Base-by-base conservation (phyloP, 306 rosid species). In the Abrus precatorius region DNA sequence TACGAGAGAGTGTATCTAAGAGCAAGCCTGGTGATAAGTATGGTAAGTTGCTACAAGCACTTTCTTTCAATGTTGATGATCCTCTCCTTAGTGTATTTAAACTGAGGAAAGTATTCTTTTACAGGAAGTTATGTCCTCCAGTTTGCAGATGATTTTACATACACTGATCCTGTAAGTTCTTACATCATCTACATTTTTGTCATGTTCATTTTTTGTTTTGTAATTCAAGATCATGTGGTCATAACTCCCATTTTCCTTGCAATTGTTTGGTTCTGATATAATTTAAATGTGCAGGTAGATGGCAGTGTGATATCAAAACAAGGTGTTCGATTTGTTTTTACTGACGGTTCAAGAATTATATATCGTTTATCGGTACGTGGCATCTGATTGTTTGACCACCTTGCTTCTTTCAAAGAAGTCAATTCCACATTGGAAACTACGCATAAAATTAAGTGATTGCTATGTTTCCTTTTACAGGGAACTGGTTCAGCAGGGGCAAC, bases 401-500 rank as follows among this genome's bases (percentile, higher is more conserved):
- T 60, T 57, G 28, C 36, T 38, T 14, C 33, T 32, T 54, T 73
- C 14, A 50, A 43, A 57, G 14, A 63, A 70, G 30, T 32, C 14
- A 12, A 69, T 56, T 72, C 74, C 34, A 44, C 75, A 41, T 27
- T 52, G 77, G 75, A 77, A 76, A 30, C 8, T 54, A 65, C 32
- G 73, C 11, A 69, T 53, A 43, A 70, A 62, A 43, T 69, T 66
- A 49, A 34, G 27, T 79, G 34, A 84, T 80, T 53, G 14, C 73
- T 0, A 7, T 79, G 9, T 55, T 79, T 76, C 72, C 1, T 54
- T 62, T 69, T 74, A 76, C 89, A 96, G 99, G 99, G 97, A 62
- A 96, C 99, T 0, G 99, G 99, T 80, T 96, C 98, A 57, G 97
- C 99, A 1, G 99, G 99, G 48, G 99, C 99, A 59, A 96, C 99